Evolutionary conservation across 2,329 filamentous ascomycete species (phyloP).

Genomic region (Capronia americana): DNA sequence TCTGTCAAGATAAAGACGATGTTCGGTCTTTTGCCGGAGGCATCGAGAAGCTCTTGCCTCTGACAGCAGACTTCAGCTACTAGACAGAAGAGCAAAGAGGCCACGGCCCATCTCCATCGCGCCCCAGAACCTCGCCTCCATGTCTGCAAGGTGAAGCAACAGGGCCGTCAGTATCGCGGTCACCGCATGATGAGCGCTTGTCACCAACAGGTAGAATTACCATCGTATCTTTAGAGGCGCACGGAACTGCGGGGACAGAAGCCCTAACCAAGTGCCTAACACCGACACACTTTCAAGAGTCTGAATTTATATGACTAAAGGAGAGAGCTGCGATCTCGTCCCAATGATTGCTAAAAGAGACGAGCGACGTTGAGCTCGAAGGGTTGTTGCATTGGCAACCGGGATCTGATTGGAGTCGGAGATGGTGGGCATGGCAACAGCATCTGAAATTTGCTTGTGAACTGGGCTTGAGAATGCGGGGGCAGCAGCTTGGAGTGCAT

Average conservation of each 20-base stretch:
- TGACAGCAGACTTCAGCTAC: neutral
- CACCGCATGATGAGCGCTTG: neutral
- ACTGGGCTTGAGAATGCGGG: conserved; percentile 21
- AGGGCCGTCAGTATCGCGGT: neutral
- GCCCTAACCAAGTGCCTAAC: neutral
- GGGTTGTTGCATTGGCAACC: neutral
- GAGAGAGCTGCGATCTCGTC: neutral
- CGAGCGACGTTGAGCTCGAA: neutral
- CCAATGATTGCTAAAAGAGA: neutral
- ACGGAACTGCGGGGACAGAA: neutral
- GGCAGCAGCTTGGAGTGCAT: conserved; percentile 3
- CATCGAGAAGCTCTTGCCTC: conserved; percentile 1
- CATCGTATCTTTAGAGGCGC: neutral
- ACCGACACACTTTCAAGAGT: neutral
- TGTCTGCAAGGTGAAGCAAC: neutral
- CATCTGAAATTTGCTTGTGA: conserved; percentile 8
- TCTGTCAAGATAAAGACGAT: conserved; percentile 73
- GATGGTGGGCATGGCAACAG: conserved; percentile 15
- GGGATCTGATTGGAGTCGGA: neutral
- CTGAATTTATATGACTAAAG: neutral
- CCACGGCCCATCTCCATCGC: neutral
- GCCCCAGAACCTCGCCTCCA: neutral
- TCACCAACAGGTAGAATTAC: neutral
- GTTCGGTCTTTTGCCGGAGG: conserved; percentile 53
- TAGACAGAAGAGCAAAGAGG: neutral